Evolutionary conservation across 2,329 filamentous ascomycete genomes (phyloP).

Genomic region (Colletotrichum somersetense): DNA sequence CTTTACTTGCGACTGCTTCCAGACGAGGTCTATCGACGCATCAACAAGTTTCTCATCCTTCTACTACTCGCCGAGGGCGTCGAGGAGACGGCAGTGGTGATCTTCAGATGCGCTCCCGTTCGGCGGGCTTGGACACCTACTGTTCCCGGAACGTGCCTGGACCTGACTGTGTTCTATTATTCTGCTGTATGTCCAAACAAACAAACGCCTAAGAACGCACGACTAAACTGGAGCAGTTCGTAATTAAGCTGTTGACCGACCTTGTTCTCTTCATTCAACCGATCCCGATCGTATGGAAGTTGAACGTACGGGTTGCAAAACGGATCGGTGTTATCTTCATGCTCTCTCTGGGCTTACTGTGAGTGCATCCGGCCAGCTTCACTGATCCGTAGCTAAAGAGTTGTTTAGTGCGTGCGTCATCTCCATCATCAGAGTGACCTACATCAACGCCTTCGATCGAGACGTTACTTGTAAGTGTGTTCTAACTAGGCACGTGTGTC

Average conservation of each 20-base stretch:
- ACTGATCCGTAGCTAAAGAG: background rate
- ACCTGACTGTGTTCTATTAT: constrained; percentile 48
- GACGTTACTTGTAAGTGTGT: constrained; percentile 46
- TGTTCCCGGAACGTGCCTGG: constrained; percentile 38
- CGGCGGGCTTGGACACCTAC: constrained; percentile 40
- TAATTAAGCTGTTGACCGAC: constrained; percentile 54
- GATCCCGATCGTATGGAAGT: constrained; percentile 53
- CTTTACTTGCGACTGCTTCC: constrained; percentile 41
- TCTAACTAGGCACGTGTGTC: background rate
- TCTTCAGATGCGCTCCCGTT: constrained; percentile 42
- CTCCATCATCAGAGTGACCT: constrained; percentile 48
- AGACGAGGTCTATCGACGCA: constrained; percentile 31
- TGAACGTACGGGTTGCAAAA: constrained; percentile 51
- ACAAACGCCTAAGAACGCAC: background rate
- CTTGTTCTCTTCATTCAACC: constrained; percentile 54
- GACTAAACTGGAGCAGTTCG: constrained; percentile 43
- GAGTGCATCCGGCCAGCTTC: background rate
- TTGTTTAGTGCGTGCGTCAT: constrained; percentile 44
- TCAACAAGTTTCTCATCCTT: constrained; percentile 40
- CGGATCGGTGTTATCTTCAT: constrained; percentile 47
- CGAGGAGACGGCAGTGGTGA: constrained; percentile 39
- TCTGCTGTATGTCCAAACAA: constrained; percentile 17
- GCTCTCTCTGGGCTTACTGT: constrained; percentile 48
- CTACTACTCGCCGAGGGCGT: constrained; percentile 39
- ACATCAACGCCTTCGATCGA: constrained; percentile 44